A percentile compares a stretch with the other conserved stretches of the same genome.
Conservation (phyloP, 176 grass and related monocot genomes). For the barley (Hordeum vulgare) region MorexV3_pseudomolecules_assembly NC_058520.1:70965694-70966193, state of each 20-base stretch:
- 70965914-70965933: neutral
- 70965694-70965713: slow-evolving; percentile 39
- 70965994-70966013: neutral
- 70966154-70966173: too few species aligned
- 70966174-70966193: too few species aligned
- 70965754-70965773: slow-evolving; percentile 54
- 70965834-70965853: neutral
- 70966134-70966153: too few species aligned
- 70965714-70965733: slow-evolving; percentile 27
- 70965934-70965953: neutral
- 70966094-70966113: too few species aligned
- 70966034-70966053: neutral
- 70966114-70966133: too few species aligned
- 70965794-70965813: neutral
- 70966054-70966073: neutral
- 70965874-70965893: neutral
- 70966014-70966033: neutral
- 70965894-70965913: neutral
- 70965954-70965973: neutral
- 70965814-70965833: neutral
- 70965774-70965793: slow-evolving; percentile 33
- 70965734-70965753: slow-evolving; percentile 24
- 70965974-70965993: neutral
- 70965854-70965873: neutral
- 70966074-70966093: neutral